These are phyloP conservation scores for Cryptosporidium ubiquitum DNA, from an alignment of 169 alveolate genomes.

Conservation along the genomic window DNA sequence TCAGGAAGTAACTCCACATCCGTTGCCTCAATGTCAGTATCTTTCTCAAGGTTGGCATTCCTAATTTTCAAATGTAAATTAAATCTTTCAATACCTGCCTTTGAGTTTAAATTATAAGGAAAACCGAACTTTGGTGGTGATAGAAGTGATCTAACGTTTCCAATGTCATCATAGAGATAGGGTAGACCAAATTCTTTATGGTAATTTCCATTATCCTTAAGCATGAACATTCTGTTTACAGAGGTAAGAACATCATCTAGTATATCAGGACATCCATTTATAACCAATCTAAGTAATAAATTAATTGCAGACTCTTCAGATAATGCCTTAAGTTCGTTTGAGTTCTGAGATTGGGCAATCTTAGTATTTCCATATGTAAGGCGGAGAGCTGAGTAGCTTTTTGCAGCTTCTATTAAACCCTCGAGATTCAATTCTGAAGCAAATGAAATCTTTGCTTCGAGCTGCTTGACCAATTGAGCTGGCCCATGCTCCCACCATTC, in stretches of 20 bases:
- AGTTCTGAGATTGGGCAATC: neutral
- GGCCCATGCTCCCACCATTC: slow-evolving; percentile 73
- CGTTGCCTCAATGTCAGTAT: slow-evolving; percentile 13
- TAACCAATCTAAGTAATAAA: slow-evolving; percentile 27
- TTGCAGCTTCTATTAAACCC: slow-evolving; percentile 32
- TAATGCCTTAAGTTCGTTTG: slow-evolving; percentile 8
- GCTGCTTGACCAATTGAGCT: slow-evolving; percentile 16
- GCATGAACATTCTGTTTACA: slow-evolving; percentile 21
- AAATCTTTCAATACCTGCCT: slow-evolving; percentile 59
- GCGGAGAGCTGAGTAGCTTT: slow-evolving; percentile 28
- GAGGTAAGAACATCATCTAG: slow-evolving; percentile 45
- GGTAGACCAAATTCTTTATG: slow-evolving; percentile 34
- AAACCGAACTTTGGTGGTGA: slow-evolving; percentile 28
- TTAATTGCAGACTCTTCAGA: slow-evolving; percentile 24
- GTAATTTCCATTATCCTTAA: slow-evolving; percentile 30
- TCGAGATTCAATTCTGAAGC: slow-evolving; percentile 1
- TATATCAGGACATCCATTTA: slow-evolving; percentile 29
- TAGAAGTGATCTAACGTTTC: slow-evolving; percentile 36
- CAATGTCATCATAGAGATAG: slow-evolving; percentile 30
- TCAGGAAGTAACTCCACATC: slow-evolving; percentile 29
- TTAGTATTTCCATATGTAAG: slow-evolving; percentile 40
- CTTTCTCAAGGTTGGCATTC: slow-evolving; percentile 4
- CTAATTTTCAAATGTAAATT: slow-evolving; percentile 26
- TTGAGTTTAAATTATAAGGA: slow-evolving; percentile 50
- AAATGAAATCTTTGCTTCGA: slow-evolving; percentile 2